Base-by-base conservation (phyloP, 2,329 filamentous ascomycete genomes). In the Immersiporthe knoxdaviesiana region DNA sequence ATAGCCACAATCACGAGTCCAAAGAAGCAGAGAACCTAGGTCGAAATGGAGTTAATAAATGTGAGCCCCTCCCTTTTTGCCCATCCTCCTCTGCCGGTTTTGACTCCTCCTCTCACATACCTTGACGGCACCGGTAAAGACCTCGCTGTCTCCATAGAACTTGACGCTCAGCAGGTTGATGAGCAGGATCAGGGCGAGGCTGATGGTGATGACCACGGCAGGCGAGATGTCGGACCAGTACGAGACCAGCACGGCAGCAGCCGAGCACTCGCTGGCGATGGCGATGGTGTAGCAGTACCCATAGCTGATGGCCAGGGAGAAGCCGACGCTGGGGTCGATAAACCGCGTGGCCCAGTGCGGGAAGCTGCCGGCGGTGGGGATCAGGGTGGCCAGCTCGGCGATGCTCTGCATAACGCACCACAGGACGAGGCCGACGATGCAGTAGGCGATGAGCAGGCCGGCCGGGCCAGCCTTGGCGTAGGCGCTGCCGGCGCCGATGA, bases 361-460 rank as follows among this genome's bases (percentile, higher is more conserved):
- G 24, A 73, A 70, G 58, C 72, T 72, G 30, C 72, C 72, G 10
- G 72, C 67, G n/a, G 71, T 68, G 30, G 72, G 72, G 39, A 73
- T 69, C 54, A 69, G 41, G 44, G 72, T 69, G 14, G 68, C 69
- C 52, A 74, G 68, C 67, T 73, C 72, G 21, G 72, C 70, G 54
- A 71, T 71, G 54, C 69, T 71, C 60, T 71, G 69, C 69, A 71
- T 71, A 41, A 71, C 69, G 37, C 69, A 71, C 54, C 68, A 71
- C 3, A 71, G 69, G 1, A 71, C 69, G 21, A 58, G n/a, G 3
- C 69, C 69, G 5, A 71, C 69, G 44, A 69, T 50, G n/a, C 68
- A 72, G 70, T 68, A 72, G 18, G 68, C 68, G 50, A 61, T 68
- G 58, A 58, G 68, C 71, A 41, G 67, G 58, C 47, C 72, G 3